These are phyloP conservation scores for Xerocomellus dryophilus DNA, from an alignment of 768 basidiomycete genomes.

Conservation along the genomic window DNA sequence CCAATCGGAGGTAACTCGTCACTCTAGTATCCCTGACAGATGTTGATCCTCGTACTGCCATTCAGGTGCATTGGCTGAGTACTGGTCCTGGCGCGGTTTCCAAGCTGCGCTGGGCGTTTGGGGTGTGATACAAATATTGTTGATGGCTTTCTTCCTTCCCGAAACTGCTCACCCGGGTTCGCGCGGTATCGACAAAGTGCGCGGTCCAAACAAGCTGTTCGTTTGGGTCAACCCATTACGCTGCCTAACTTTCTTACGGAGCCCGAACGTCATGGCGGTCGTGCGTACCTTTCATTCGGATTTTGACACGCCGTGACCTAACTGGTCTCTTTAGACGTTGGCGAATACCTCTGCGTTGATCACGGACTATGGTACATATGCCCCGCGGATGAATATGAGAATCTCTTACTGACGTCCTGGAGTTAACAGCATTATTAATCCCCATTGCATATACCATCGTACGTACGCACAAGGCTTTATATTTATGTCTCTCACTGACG, in stretches of 20 bases:
- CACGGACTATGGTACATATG: constrained; percentile 36
- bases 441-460: constrained; percentile 69
- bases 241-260: constrained; percentile 48
- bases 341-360: constrained; percentile 33
- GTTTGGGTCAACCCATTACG: constrained; percentile 58
- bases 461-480: constrained; percentile 13
- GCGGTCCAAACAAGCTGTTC: constrained; percentile 23
- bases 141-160: constrained; percentile 47
- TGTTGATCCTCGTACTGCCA: neutral
- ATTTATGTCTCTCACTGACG: neutral
- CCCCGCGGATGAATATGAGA: constrained; percentile 5
- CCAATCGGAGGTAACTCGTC: constrained; percentile 45
- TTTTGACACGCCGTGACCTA: neutral
- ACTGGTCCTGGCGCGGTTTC: constrained; percentile 63
- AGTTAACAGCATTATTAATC: constrained; percentile 41
- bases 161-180: constrained; percentile 64
- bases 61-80: constrained; percentile 49
- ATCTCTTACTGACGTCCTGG: neutral
- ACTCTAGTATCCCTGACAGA: neutral
- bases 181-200: constrained; percentile 49
- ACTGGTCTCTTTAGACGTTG: constrained; percentile 35
- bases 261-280: constrained; percentile 54
- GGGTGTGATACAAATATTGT: constrained; percentile 38
- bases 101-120: constrained; percentile 45
- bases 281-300: constrained; percentile 37